Conservation (phyloP, 2,329 filamentous ascomycete genomes). For the Cladobotryum protrusum region DNA sequence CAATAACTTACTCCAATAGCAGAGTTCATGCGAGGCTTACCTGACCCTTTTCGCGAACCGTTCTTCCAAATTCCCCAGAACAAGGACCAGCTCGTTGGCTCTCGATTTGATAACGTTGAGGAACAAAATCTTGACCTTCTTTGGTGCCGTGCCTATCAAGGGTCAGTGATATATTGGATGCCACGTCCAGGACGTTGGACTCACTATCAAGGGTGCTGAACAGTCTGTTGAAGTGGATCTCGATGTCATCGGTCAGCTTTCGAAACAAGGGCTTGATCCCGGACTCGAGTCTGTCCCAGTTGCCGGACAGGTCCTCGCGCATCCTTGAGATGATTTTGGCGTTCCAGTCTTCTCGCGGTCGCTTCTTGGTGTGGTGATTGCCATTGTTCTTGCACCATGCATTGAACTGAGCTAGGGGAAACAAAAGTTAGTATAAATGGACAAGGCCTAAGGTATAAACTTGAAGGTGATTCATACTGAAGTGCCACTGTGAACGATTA, state of each 20-base stretch:
- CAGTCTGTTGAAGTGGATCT: too few species aligned
- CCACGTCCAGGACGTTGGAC: too few species aligned
- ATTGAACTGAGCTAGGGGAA: background rate
- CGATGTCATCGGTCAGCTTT: background rate
- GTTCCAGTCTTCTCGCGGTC: background rate
- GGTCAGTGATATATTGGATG: too few species aligned
- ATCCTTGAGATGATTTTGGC: background rate
- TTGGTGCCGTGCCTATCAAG: too few species aligned
- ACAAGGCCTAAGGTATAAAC: background rate
- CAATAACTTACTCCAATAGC: too few species aligned
- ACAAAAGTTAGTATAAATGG: background rate
- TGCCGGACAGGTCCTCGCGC: background rate
- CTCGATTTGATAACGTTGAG: too few species aligned
- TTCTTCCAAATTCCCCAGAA: too few species aligned
- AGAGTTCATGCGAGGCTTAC: too few species aligned
- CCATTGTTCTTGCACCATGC: conserved; percentile 1
- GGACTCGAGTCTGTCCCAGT: background rate
- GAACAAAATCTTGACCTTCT: too few species aligned
- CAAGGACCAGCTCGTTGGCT: too few species aligned
- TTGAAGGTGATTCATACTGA: background rate
- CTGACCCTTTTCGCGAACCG: too few species aligned
- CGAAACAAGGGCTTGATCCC: background rate
- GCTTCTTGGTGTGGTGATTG: background rate
- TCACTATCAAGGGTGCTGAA: too few species aligned
- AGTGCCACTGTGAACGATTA: background rate